These are phyloP conservation scores for Pleurotus salmoneostramineus DNA, from an alignment of 768 basidiomycete species.

Conservation along the genomic window DNA sequence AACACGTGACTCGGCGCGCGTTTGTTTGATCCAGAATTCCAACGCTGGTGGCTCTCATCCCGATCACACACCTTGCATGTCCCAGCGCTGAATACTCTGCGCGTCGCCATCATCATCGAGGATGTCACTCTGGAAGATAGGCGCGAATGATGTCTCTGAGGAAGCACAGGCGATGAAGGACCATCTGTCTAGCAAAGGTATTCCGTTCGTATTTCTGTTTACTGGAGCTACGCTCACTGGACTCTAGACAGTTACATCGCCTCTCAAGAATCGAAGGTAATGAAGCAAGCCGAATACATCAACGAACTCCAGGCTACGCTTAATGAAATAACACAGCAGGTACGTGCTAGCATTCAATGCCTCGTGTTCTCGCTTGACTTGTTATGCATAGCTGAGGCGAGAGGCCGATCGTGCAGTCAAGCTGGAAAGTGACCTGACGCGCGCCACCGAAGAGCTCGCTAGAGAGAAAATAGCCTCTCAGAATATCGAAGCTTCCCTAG, in stretches of 20 bases:
- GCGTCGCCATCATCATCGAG: conserved; percentile 13
- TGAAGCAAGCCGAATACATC: conserved; percentile 35
- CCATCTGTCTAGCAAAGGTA: conserved; percentile 49
- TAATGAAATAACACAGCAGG: conserved; percentile 46
- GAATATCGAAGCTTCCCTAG: conserved; percentile 49
- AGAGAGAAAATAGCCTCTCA: conserved; percentile 48
- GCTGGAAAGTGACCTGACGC: conserved; percentile 47
- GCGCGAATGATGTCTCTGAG: conserved; percentile 41
- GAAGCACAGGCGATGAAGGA: conserved; percentile 43
- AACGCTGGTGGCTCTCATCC: too few relatives aligned
- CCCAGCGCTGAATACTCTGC: too few relatives aligned
- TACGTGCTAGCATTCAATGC: conserved; percentile 16
- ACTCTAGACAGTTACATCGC: conserved; percentile 44
- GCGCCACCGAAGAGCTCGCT: conserved; percentile 51
- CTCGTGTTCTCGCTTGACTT: conserved; percentile 1
- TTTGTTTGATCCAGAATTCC: neutral
- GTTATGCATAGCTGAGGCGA: conserved; percentile 40
- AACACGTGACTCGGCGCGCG: neutral
- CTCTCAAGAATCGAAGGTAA: conserved; percentile 38
- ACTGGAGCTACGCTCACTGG: conserved; percentile 9
- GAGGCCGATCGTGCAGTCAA: conserved; percentile 54
- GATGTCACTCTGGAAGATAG: conserved; percentile 48
- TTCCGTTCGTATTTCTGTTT: neutral
- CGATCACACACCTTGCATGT: too few relatives aligned
- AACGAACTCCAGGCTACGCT: conserved; percentile 37